Percentiles rank a stretch among this genome's conserved stretches.
Conservation (phyloP, 2,329 filamentous ascomycete species). For the Trichoderma sp. region DNA sequence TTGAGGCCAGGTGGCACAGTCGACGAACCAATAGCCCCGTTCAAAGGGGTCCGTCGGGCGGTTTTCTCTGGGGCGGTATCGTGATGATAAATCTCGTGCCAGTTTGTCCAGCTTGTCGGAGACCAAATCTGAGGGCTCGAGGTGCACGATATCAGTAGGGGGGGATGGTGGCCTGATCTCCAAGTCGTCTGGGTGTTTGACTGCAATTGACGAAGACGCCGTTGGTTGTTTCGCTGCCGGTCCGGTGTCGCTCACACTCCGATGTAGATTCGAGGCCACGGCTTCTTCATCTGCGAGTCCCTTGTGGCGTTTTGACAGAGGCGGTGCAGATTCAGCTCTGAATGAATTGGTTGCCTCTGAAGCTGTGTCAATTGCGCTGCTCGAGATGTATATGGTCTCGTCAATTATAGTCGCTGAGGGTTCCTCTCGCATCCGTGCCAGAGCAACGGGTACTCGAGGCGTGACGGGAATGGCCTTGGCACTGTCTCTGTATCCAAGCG, state of each 20-base stretch:
- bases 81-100: slow-evolving; percentile 52
- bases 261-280: slow-evolving; percentile 28
- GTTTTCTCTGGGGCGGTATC: slow-evolving; percentile 52
- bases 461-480: slow-evolving; percentile 34
- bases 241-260: slow-evolving; percentile 38
- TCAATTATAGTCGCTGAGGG: slow-evolving; percentile 28
- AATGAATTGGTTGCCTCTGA: slow-evolving; percentile 27
- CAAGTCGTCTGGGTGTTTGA: slow-evolving; percentile 37
- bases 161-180: slow-evolving; percentile 60
- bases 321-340: slow-evolving; percentile 38
- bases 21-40: slow-evolving; percentile 75
- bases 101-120: slow-evolving; percentile 56
- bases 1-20: slow-evolving; percentile 56
- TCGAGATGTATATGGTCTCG: slow-evolving; percentile 38
- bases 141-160: slow-evolving; percentile 46
- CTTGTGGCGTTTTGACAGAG: slow-evolving; percentile 34
- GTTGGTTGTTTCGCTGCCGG: slow-evolving; percentile 20
- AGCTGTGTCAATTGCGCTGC: slow-evolving; percentile 32
- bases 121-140: slow-evolving; percentile 54
- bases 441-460: slow-evolving; percentile 17
- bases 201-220: slow-evolving; percentile 22
- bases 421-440: slow-evolving; percentile 14
- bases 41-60: slow-evolving; percentile 57
- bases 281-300: slow-evolving; percentile 25
- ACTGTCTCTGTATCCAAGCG: slow-evolving; percentile 11